Conservation (phyloP, 805 yeast genomes). For the Candida cerambycidarum region DNA sequence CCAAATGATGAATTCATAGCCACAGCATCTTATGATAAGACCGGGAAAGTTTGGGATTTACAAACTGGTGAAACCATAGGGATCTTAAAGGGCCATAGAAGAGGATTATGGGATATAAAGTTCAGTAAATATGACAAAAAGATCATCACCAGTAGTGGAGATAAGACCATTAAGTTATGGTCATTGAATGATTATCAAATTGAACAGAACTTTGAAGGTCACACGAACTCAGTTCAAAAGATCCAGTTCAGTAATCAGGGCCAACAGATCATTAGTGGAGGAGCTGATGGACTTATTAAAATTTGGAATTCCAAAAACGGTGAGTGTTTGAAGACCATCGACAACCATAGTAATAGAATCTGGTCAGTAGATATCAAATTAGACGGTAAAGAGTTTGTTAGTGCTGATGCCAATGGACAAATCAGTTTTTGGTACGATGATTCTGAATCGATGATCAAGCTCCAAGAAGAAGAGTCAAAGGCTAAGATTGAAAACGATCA, state of each 20-base stretch:
- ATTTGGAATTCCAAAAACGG: constrained; percentile 78
- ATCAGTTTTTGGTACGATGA: constrained; percentile 87
- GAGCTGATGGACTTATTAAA: constrained; percentile 94
- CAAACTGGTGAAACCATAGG: constrained; percentile 87
- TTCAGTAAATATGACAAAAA: constrained; percentile 80
- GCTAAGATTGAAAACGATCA: constrained; percentile 83
- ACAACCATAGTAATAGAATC: constrained; percentile 88
- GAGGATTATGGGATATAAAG: constrained; percentile 91
- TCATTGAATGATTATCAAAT: constrained; percentile 75
- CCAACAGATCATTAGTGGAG: constrained; percentile 70
- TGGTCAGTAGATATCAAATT: constrained; percentile 79
- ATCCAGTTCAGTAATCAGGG: constrained; percentile 66
- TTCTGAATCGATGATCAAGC: constrained; percentile 66
- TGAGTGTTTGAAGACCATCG: constrained; percentile 81
- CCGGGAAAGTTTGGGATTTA: constrained; percentile 85
- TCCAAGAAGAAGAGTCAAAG: constrained; percentile 52
- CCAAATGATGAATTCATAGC: constrained; percentile 88
- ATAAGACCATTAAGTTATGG: constrained; percentile 89
- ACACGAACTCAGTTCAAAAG: constrained; percentile 87
- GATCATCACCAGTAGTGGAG: constrained; percentile 86
- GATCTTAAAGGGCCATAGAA: constrained; percentile 81
- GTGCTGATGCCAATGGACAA: constrained; percentile 95
- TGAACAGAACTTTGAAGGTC: constrained; percentile 86
- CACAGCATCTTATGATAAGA: constrained; percentile 91
- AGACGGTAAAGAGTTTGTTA: constrained; percentile 68